Base-by-base conservation (phyloP, 768 basidiomycete genomes). In the Psilocybe cubensis region DNA sequence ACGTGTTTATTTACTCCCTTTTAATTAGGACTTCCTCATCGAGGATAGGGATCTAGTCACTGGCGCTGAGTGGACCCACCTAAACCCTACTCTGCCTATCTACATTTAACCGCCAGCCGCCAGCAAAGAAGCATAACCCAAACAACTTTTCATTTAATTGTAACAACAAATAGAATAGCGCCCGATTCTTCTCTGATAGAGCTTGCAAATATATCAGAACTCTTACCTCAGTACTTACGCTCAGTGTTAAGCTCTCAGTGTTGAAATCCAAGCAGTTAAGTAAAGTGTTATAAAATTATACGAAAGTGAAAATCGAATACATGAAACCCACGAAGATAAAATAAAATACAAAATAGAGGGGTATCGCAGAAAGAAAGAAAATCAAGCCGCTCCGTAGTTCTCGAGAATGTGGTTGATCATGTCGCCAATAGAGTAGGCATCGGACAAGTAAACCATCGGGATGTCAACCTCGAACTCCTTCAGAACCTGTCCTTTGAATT, bases 1-100 rank as follows among this genome's bases (percentile, higher is more conserved):
- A 6, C 23, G n/a, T 47, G 42, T 28, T 48, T 28, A 64, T 59
- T 29, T 56, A 53, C 56, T 33, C 54, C 53, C 28, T 51, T 43
- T 49, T 10, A 49, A 20, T 3, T 63, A 92, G 91, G 88, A 94
- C 70, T 95, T 94, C 81, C 76, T 95, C 47, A 91, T 91, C 47
- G 91, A 92, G 57, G 83, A 93, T 60, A 86, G 84, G 63, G 84
- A 83, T 1, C 84, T 94, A 46, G 83, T 85, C 10, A 80, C 80
- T 58, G 88, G 87, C 0, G 76, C 85, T 1, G 87, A 90, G 53
- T 94, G 92, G 92, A 75, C 68, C 17, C 87, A 82, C 4, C 73
- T 92, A 33, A 88, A 92, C 71, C 91, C 91, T 3, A 87, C 88
- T 2, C 73, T 94, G 52, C 91, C 90, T 0, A 86, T 93, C 59